Evolutionary conservation across 192 early-diverging fungal species (phyloP), one percentile per base, ranked within the genome.

Genomic region (Coemansia sp.): DNA sequence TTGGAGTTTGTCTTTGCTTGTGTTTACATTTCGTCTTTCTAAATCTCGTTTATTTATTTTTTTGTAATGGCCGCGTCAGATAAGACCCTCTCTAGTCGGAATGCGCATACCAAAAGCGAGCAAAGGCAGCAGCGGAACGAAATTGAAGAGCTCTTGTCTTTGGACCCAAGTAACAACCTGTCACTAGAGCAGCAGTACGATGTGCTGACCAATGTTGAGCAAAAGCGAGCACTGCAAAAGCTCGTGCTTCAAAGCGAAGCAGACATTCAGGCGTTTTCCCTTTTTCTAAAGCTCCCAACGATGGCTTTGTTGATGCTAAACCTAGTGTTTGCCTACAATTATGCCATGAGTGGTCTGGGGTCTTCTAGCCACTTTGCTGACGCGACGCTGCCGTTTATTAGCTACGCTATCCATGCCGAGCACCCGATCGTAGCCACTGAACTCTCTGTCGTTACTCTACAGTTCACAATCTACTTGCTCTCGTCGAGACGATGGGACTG

Each of bases 301-400:
- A 74, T 69, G 50, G 17, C 44, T 4, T n/a, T 75, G 17, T 43
- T 80, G 63, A 70, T 80, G 67, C 62, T 75, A 30, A 75, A 75
- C 40, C 64, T 80, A 8, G 67, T 73, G 30, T 80, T 80, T 39
- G 70, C 70, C 9, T 80, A 80, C 70, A 69, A 63, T 32, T 80
- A 75, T 30, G 78, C 63, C 16, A 63, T 69, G 49, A 30, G 62
- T 5, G 68, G 68, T 9, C 50, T 76, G 32, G 68, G 63, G 8
- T 59, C 63, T 4, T 40, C 44, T 0, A 37, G 62, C 21, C 46
- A 60, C 57, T 40, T 53, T 30, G 42, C 44, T 14, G 38, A 35
- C 0, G 38, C 78, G 3, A 57, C 26, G 23, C 58, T 80, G 70
- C 78, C 78, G 30, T 62, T 80, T 40, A 64, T 52, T 14, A 62